Percentiles rank a stretch among this genome's conserved stretches.
phyloP scores from a whole-genome alignment of 768 basidiomycete species.

The Leccinum broughii region DNA sequence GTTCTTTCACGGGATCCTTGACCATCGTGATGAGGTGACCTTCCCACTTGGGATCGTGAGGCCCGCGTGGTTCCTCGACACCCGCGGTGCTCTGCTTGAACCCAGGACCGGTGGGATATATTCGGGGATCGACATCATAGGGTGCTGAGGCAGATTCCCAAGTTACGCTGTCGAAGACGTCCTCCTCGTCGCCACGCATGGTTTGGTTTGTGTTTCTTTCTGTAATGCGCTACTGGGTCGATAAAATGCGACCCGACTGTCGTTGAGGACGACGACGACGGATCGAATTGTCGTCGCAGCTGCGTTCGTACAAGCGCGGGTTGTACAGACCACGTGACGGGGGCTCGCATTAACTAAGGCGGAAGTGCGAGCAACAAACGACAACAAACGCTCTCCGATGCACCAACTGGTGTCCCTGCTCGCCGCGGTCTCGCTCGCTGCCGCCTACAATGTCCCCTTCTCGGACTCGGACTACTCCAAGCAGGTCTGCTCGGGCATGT shows the following conservation, averaged over 20 bases:
- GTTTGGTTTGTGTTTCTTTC: constrained; percentile 5
- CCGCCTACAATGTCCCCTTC: constrained; percentile 65
- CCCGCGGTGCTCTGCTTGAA: constrained; percentile 81
- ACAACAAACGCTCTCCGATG: constrained; percentile 33
- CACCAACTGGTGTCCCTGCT: constrained; percentile 22
- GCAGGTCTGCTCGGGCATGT: constrained; percentile 97
- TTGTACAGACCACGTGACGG: constrained; percentile 29
- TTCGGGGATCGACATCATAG: constrained; percentile 46
- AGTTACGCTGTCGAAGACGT: constrained; percentile 88
- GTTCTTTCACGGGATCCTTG: constrained; percentile 92
- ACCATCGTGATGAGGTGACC: constrained; percentile 81
- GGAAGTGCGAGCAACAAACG: constrained; percentile 22
- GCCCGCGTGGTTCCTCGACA: constrained; percentile 59
- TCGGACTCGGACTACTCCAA: constrained; percentile 78
- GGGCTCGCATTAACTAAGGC: background rate
- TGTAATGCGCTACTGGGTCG: background rate
- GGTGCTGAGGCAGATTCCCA: constrained; percentile 78
- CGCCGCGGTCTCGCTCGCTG: constrained; percentile 34
- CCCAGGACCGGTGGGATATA: constrained; percentile 59
- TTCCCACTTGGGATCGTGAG: constrained; percentile 89
- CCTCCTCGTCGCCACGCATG: constrained; percentile 86
- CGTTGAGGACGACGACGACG: constrained; percentile 4
- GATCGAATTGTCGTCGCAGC: background rate
- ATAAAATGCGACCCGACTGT: background rate
- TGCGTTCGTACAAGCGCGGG: background rate